Base-by-base conservation (phyloP, 2,329 filamentous ascomycete genomes). In the Juglanconis sp. region DNA sequence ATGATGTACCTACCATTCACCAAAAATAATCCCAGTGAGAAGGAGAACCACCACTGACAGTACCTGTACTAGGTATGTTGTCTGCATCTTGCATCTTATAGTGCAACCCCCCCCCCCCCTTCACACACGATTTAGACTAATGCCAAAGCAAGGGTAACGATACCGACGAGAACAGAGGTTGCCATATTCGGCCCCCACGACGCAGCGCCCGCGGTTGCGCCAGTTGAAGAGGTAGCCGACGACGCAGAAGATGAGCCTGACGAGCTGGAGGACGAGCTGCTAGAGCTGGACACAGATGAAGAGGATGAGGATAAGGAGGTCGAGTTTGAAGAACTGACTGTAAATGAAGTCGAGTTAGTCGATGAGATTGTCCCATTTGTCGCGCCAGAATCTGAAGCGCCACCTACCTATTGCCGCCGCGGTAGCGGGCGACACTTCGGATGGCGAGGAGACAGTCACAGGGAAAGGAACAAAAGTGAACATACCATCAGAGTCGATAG, bases 331-430 rank as follows among this genome's bases (percentile, higher is more conserved):
- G 57, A 17, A 31, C 55, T 44, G 36, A 63, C 57, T 51, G 68
- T 50, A 31, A 67, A 35, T 44, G 64, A 50, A 38, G 42, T 35
- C 42, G 64, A 63, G 31, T 59, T 65, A 40, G 65, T 62, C 13
- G 51, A 40, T 3, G 17, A 30, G 52, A 38, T 56, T 40, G 57
- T 51, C n/a, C 58, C 58, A 35, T 56, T 56, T 42, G 35, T 9
- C 36, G 34, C 35, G 13, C 51, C 52, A 9, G 46, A 24, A 24
- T 17, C 36, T 10, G 31, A 50, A 4, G 49, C 55, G 30, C 57
- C 56, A 13, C 49, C 40, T 34, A 15, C 42, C 55, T 13, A 46
- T 42, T 9, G 57, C 35, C 30, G 35, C 34, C 6, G 42, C 42
- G 44, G 46, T 10, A 36, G 11, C 30, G 5, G 36, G 40, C 6